Conservation (phyloP, 2,329 filamentous ascomycete species). For the Colletotrichum sojae region DNA sequence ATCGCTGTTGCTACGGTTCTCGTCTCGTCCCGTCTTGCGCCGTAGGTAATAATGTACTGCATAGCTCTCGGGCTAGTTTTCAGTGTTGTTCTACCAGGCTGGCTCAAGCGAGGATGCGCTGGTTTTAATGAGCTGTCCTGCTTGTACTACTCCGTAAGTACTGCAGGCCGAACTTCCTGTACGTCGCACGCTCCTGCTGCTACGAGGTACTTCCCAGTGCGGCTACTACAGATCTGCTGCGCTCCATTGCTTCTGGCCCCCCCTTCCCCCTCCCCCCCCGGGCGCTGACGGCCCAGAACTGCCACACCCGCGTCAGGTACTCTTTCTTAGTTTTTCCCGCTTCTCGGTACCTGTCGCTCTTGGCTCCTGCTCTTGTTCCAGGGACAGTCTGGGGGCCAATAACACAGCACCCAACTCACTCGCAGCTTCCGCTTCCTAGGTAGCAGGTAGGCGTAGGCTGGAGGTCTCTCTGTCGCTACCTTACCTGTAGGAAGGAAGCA, state of each 20-base stretch:
- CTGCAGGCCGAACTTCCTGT: neutral
- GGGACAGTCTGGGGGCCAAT: slow-evolving; percentile 24
- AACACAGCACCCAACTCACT: slow-evolving; percentile 1
- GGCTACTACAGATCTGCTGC: slow-evolving; percentile 2
- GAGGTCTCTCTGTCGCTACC: too few relatives aligned
- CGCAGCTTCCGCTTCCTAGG: slow-evolving; percentile 1
- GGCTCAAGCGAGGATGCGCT: neutral
- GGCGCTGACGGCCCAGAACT: slow-evolving; percentile 12
- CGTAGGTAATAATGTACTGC: neutral
- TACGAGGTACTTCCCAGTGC: slow-evolving; percentile 17
- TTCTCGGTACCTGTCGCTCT: slow-evolving; percentile 5
- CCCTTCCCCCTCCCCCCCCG: too few relatives aligned
- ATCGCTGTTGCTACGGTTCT: neutral
- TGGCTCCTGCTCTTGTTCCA: neutral
- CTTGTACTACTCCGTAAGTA: too few relatives aligned
- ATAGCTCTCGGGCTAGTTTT: neutral
- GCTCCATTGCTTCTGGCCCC: too few relatives aligned
- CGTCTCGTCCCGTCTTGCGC: slow-evolving; percentile 20
- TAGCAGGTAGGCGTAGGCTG: too few relatives aligned
- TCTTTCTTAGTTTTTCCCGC: slow-evolving; percentile 21
- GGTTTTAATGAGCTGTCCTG: too few relatives aligned
- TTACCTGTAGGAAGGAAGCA: too few relatives aligned
- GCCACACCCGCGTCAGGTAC: slow-evolving; percentile 14
- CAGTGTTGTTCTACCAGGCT: neutral
- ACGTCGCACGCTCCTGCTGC: neutral